Base-by-base conservation (phyloP, 495 filamentous ascomycete species). In the Penicillium parvum region DNA sequence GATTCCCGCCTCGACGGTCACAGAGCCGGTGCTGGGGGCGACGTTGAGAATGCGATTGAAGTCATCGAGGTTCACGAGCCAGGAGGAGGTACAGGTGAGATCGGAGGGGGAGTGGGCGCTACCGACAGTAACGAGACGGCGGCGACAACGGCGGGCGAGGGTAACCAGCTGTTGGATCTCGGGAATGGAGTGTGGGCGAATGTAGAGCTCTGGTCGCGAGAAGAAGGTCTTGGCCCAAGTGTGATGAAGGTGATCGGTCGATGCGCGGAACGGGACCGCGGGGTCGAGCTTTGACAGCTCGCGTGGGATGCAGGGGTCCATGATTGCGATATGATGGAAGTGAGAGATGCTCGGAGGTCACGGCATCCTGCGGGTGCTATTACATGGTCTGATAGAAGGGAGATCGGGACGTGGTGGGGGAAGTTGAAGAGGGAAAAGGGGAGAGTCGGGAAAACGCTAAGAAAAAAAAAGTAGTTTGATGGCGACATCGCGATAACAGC, bases 191-290 rank as follows among this genome's bases (percentile, higher is more conserved):
- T 86, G 71, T 1, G 92, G 92, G 42, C 82, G 85, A 50, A 97
- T 77, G 65, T 88, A 96, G 44, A 96, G 79, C 66, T 96, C 90
- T 1, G 92, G 92, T 14, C 80, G 77, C 30, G 82, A 88, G 58
- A 82, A 82, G 68, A 90, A 92, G 27, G 92, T 97, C 58, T 82
- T 84, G 18, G 94, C 92, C 92, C 92, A 98, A n/a, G 94, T 98
- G 55, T 85, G 83, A 72, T 98, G 92, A 25, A 77, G 65, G 64
- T 96, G 79, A 21, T 76, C 66, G 42, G 69, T 64, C 35, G 75
- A 72, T 3, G 86, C 84, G 64, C 83, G 86, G 72, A 96, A 96
- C 19, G 88, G 83, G 18, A 89, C 60, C 37, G 61, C 58, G 46
- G 76, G 69, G 57, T 81, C 71, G 55, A 80, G 68, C 48, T 61